These are phyloP conservation scores for Zalaria sp. DNA, from an alignment of 2,329 filamentous ascomycete genomes.

Conservation along the genomic window DNA sequence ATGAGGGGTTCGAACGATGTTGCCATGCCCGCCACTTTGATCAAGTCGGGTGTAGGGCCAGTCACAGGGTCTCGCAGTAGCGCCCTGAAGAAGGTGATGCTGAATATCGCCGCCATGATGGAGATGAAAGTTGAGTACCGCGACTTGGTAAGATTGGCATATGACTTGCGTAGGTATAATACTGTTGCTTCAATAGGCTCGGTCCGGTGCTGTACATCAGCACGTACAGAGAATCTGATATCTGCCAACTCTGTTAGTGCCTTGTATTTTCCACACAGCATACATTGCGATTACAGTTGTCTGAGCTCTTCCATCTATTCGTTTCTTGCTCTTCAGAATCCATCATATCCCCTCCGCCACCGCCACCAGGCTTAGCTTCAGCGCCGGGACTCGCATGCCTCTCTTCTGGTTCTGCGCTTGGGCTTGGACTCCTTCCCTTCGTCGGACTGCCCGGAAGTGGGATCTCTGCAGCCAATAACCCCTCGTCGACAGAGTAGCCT, in stretches of 20 bases:
- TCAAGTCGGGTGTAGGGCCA: slow-evolving; percentile 64
- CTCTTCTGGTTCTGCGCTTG: slow-evolving; percentile 10
- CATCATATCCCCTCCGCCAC: slow-evolving; percentile 4
- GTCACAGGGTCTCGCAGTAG: slow-evolving; percentile 54
- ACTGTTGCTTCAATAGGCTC: slow-evolving; percentile 69
- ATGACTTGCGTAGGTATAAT: slow-evolving; percentile 45
- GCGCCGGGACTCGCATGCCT: background rate
- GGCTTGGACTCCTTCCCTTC: slow-evolving; percentile 20
- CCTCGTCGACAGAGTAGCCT: slow-evolving; percentile 35
- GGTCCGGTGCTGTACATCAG: slow-evolving; percentile 76
- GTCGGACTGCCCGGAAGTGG: slow-evolving; percentile 43
- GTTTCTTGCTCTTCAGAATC: slow-evolving; percentile 2
- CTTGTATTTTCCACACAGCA: background rate
- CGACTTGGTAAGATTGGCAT: slow-evolving; percentile 51
- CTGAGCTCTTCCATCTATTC: slow-evolving; percentile 4
- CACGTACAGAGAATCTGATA: slow-evolving; percentile 74
- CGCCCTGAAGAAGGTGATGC: slow-evolving; percentile 49
- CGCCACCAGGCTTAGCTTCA: background rate
- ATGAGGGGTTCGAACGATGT: slow-evolving; percentile 89
- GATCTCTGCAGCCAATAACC: slow-evolving; percentile 24
- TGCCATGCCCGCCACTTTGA: slow-evolving; percentile 80
- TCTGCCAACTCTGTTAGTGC: slow-evolving; percentile 36
- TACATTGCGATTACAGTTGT: slow-evolving; percentile 19
- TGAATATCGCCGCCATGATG: slow-evolving; percentile 46
- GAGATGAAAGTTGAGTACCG: slow-evolving; percentile 54